Base-by-base conservation (phyloP, 805 yeast genomes). In the Ogataea angusta region DNA sequence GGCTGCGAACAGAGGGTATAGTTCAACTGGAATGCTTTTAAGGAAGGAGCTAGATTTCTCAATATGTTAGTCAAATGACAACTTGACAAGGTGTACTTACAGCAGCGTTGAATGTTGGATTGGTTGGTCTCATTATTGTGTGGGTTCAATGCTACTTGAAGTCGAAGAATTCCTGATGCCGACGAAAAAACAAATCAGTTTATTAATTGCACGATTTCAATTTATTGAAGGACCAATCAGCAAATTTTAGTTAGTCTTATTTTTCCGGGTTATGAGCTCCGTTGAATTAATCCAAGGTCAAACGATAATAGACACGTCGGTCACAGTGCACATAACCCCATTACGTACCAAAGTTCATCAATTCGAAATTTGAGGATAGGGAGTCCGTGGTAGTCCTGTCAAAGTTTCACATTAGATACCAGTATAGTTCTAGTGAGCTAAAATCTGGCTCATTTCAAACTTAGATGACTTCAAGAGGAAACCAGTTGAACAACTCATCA, bases 1-100 rank as follows among this genome's bases (percentile, higher is more conserved):
- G 28, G 80, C 80, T 25, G 73, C 64, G 53, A 75, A 75, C 49
- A 77, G 66, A 57, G 82, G 82, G 43, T 78, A 73, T 54, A 77
- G 61, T 63, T 77, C 82, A 40, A 76, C 72, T 54, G 82, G 82
- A 40, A 76, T 51, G 30, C 28, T 45, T 32, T 46, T 59, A 31
- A 59, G 28, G 49, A 27, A 39, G 18, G 38, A 37, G 27, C 28
- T 26, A 24, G 48, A 41, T 38, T 41, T 42, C 40, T 45, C 27
- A 12, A 24, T 3, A 10, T 12, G 28, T 37, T 30, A 37, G 40
- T 19, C 10, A 12, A 28, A n/a, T 28, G 6, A 17, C 8, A 22
- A 14, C 6, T 4, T 5, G 8, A 8, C 7, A 8, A 6, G 7
- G 8, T 9, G 4, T 28, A 68, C 73, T 46, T 68, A 67, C 72